A percentile compares a stretch with the other conserved stretches of the same genome.
These are phyloP conservation scores for Nephelium lappaceum DNA, from an alignment of 345 rosid species.

Conservation along the genomic window DNA sequence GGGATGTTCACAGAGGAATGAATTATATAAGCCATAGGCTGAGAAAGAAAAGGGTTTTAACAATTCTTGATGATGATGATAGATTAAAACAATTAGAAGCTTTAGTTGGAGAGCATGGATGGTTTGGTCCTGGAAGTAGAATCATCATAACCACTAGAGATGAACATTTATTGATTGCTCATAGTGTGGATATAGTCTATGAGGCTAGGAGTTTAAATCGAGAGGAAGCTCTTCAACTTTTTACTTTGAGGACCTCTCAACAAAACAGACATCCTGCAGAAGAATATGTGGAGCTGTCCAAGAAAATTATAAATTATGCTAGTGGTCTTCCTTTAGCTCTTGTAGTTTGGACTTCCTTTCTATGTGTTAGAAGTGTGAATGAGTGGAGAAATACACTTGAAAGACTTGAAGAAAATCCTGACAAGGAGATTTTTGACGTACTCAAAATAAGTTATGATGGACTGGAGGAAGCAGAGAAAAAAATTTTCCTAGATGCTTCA, in stretches of 20 bases:
- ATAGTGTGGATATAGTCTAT: neutral
- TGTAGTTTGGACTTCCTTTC: slow-evolving; percentile 13
- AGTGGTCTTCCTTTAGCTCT: slow-evolving; percentile 27
- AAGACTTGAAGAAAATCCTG: slow-evolving; percentile 2
- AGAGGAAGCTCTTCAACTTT: slow-evolving; percentile 6
- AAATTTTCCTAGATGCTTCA: slow-evolving; percentile 14
- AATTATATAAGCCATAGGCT: neutral
- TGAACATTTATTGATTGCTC: slow-evolving; percentile 8
- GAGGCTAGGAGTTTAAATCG: neutral
- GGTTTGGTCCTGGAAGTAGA: slow-evolving; percentile 13
- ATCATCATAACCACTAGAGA: slow-evolving; percentile 14
- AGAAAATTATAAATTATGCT: neutral
- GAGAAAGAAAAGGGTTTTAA: neutral
- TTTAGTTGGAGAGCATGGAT: neutral
- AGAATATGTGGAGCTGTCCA: slow-evolving; percentile 5
- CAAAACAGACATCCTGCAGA: neutral
- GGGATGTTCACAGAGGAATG: neutral
- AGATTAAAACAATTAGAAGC: neutral
- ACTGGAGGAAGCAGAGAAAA: slow-evolving; percentile 16
- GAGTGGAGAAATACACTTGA: slow-evolving; percentile 16
- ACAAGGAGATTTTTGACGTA: slow-evolving; percentile 7
- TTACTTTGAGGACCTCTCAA: neutral
- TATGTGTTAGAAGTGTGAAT: slow-evolving; percentile 4
- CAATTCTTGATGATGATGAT: slow-evolving; percentile 10
- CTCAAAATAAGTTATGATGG: slow-evolving; percentile 26